Base-by-base conservation (phyloP, 2,329 filamentous ascomycete species). In the Epichloe baconii region DNA sequence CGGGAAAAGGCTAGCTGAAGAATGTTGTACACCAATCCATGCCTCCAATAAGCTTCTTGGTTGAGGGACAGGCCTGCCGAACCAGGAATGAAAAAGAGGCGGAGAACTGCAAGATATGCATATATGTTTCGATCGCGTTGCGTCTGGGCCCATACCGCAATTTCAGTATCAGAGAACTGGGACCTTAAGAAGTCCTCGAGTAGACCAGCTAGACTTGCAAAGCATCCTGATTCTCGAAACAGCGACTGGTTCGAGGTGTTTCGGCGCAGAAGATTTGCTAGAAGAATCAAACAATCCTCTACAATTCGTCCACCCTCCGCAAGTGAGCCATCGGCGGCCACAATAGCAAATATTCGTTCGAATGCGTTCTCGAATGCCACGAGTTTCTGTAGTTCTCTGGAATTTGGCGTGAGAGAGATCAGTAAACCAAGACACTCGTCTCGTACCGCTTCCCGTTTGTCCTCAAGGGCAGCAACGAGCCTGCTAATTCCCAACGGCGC, bases 341-440 rank as follows among this genome's bases (percentile, higher is more conserved):
- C 86, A 49, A 97, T 83, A 44, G 75, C 75, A 64, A 97, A 96
- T 26, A 94, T 73, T 43, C 85, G 82, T 54, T 93, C 88, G 60
- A 96, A 97, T 0, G 90, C 88, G 73, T 88, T 91, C 61, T 96
- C 89, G 58, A 96, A 97, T 0, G 89, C 93, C 23, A 97, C 90
- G 2, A 97, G 77, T 66, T 97, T 97, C 64, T 97, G 90, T 49
- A 98, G 79, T 60, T 97, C 90, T 42, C 83, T 72, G 8, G 91
- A 95, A 0, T 83, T 83, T 34, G 88, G 87, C 0, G 93, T 96
- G 34, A 98, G 75, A 52, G 89, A 86, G 35, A 87, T 95, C 47
- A 98, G 78, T 14, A 98, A 76, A n/a, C 85, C 76, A 31, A 98
- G 77, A 4, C 83, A 88, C 69, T 94, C 88, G 68, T 94, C 94